Percentiles rank a stretch among this genome's conserved stretches.
phyloP scores from a whole-genome alignment of 176 grass and related monocot genomes.

The Oryza glumipatula region DNA sequence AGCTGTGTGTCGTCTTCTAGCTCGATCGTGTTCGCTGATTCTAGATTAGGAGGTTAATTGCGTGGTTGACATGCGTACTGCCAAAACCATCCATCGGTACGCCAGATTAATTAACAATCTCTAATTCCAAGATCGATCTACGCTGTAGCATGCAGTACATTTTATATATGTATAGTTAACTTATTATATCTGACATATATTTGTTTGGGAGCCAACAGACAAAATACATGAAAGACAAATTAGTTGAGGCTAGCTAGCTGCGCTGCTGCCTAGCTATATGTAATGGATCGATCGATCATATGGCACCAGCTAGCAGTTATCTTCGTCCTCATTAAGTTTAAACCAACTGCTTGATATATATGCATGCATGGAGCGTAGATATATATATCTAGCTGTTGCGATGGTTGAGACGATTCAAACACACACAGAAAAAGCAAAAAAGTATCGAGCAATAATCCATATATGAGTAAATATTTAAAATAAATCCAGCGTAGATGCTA shows the following conservation, averaged over 20 bases:
- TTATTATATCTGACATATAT: slow-evolving; percentile 26
- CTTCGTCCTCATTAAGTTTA: neutral
- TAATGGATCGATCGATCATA: neutral
- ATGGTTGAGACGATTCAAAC: too few relatives aligned
- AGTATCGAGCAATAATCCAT: too few relatives aligned
- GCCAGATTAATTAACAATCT: neutral
- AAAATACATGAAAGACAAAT: slow-evolving; percentile 28
- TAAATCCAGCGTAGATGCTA: too few relatives aligned
- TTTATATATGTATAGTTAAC: neutral
- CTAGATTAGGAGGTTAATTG: neutral
- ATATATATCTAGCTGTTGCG: too few relatives aligned
- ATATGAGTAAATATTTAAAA: too few relatives aligned
- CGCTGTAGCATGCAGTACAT: neutral
- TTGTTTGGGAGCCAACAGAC: slow-evolving; percentile 19
- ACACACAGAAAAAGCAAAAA: too few relatives aligned
- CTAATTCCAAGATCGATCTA: slow-evolving; percentile 24
- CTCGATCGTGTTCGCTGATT: neutral
- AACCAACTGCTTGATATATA: neutral
- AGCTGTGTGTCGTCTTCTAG: slow-evolving; percentile 30
- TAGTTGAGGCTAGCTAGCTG: neutral
- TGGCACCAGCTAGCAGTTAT: neutral
- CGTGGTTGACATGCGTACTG: slow-evolving; percentile 9
- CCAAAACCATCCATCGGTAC: slow-evolving; percentile 21
- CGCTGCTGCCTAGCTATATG: neutral
- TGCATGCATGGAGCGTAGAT: too few relatives aligned